Base-by-base conservation (phyloP, 495 filamentous ascomycete species). In the Aspergillus baeticus region DNA sequence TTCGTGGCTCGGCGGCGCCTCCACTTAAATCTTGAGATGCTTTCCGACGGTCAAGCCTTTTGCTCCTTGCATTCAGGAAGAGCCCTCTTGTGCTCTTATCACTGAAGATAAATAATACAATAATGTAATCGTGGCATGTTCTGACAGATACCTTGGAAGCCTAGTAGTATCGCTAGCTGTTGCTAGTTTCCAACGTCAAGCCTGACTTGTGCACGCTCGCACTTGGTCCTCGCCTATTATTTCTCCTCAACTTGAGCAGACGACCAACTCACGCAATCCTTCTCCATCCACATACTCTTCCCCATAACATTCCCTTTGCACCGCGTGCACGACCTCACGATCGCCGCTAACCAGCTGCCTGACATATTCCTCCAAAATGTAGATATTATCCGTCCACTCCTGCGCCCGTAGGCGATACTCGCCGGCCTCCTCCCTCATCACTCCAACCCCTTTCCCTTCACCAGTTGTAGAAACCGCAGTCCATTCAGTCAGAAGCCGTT, bases 351-450 rank as follows among this genome's bases (percentile, higher is more conserved):
- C 72, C 54, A 81, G 54, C 21, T 77, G 75, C 48, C 69, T 70
- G 45, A 88, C 54, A 64, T 83, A 87, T 20, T 76, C 75, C 58
- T 90, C 88, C 66, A 90, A 69, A 18, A 78, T 66, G 59, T 82
- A 81, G 54, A 88, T 81, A 54, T 89, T 87, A 43, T 89, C 84
- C 42, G 84, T 82, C 75, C 77, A 84, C 53, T 72, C 69, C 37
- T 79, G 72, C 14, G 82, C 77, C 63, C 76, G 74, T 17, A 63
- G 55, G 63, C 66, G 78, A 51, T 77, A 78, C 46, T 59, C 66
- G 58, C 66, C 69, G 20, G 73, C 69, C 58, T 86, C 84, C 50
- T 74, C 68, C 59, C 65, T 70, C 63, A 80, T 80, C 48, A 73
- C 72, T 61, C 77, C 65, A 36, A 84, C 69, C 36, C 82, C 78